phyloP scores from a whole-genome alignment of 345 rosid species.

The Conringia planisiliqua region DNA sequence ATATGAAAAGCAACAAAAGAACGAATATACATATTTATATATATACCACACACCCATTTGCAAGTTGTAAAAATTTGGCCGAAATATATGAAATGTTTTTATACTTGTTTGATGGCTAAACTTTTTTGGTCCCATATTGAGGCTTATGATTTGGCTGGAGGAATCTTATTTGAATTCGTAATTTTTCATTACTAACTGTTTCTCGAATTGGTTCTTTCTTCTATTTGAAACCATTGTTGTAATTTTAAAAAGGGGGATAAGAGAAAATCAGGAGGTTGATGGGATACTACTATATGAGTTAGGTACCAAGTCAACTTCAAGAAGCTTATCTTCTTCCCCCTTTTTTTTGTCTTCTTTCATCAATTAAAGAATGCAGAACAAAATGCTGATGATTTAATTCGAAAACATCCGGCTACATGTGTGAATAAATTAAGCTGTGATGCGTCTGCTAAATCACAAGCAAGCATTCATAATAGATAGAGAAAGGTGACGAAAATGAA shows the following conservation, averaged over 20 bases:
- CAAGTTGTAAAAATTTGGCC: constrained; percentile 30
- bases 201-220: not conserved
- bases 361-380: not conserved
- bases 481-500: not conserved
- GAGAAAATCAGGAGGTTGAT: not conserved
- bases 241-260: not conserved
- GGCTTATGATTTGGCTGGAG: constrained; percentile 8
- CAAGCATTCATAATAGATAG: not conserved
- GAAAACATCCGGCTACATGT: not conserved
- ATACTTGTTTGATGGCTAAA: constrained; percentile 26
- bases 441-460: not conserved
- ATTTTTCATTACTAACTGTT: not conserved
- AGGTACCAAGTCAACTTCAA: constrained; percentile 21
- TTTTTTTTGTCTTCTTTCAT: not conserved
- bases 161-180: not conserved
- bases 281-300: constrained; percentile 1
- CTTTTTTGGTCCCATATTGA: constrained; percentile 14
- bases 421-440: not conserved
- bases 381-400: not conserved
- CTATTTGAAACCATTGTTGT: not conserved
- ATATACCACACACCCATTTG: not conserved
- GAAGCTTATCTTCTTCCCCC: not conserved
- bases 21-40: not conserved
- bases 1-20: not conserved
- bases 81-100: constrained; percentile 4